These are phyloP conservation scores for Boletellus sp. DNA, from an alignment of 768 basidiomycete species.

Conservation along the genomic window DNA sequence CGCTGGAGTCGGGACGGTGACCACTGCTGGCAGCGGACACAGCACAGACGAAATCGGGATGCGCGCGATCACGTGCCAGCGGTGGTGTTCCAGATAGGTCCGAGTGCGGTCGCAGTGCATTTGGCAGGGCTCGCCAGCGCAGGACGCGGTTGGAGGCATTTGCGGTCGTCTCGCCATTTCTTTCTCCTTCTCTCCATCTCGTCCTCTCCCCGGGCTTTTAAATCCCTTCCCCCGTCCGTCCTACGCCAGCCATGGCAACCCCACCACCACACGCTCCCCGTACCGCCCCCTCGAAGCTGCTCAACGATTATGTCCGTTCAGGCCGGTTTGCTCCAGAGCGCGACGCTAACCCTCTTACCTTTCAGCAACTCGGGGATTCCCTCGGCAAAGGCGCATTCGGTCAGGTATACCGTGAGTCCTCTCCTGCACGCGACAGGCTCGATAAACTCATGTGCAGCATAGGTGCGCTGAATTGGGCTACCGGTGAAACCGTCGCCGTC, in stretches of 20 bases:
- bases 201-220: background rate
- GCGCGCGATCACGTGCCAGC: constrained; percentile 23
- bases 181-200: constrained; percentile 1
- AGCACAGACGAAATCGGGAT: too few species aligned
- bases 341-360: constrained; percentile 7
- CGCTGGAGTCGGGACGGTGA: too few species aligned
- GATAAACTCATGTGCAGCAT: constrained; percentile 57
- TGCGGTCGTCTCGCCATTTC: constrained; percentile 10
- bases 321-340: background rate
- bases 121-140: constrained; percentile 32
- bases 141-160: constrained; percentile 32
- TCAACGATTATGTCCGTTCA: constrained; percentile 60
- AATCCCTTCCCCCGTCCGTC: background rate
- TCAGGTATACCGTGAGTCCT: constrained; percentile 87
- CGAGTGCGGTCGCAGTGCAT: constrained; percentile 18
- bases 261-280: constrained; percentile 18
- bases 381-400: constrained; percentile 96
- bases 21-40: too few species aligned
- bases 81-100: constrained; percentile 30
- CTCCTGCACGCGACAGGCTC: constrained; percentile 40
- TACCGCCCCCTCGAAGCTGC: constrained; percentile 44
- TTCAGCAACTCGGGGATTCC: constrained; percentile 91
- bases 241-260: constrained; percentile 18
- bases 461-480: constrained; percentile 93
- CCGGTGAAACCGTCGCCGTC: constrained; percentile 96